phyloP scores from a whole-genome alignment of 2,329 filamentous ascomycete genomes.

The Neoscytalidium dimidiatum region DNA sequence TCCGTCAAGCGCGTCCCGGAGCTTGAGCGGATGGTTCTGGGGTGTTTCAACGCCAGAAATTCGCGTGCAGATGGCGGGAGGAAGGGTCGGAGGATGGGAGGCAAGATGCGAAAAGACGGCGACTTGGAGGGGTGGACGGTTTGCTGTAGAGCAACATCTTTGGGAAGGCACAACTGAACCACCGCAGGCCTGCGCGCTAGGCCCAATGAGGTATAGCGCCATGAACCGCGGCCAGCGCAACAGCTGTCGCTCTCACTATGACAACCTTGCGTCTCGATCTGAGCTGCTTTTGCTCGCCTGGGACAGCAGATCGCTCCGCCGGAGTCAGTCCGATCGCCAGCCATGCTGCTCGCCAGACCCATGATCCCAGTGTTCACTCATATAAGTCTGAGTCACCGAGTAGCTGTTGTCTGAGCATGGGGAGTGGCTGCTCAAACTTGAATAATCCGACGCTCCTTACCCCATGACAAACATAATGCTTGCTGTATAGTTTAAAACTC shows the following conservation, averaged over 20 bases:
- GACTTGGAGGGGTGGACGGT: slow-evolving; percentile 15
- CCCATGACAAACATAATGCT: too few species aligned
- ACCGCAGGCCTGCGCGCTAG: background rate
- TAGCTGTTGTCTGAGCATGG: background rate
- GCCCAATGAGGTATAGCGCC: background rate
- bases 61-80: background rate
- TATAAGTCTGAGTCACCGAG: background rate
- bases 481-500: too few species aligned
- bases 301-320: background rate
- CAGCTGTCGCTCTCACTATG: background rate
- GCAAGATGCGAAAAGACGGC: slow-evolving; percentile 15
- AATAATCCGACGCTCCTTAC: too few species aligned
- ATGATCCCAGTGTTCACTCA: background rate
- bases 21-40: slow-evolving; percentile 3
- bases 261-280: background rate
- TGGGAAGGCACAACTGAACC: slow-evolving; percentile 1
- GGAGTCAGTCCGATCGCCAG: background rate
- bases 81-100: slow-evolving; percentile 15
- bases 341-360: background rate
- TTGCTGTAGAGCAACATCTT: slow-evolving; percentile 11
- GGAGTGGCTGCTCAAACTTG: background rate
- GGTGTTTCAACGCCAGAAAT: slow-evolving; percentile 3
- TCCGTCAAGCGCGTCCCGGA: slow-evolving; percentile 16
- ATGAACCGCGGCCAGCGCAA: background rate
- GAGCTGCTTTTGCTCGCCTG: background rate